phyloP scores from a whole-genome alignment of 495 filamentous ascomycete species.

The Neurospora sp. region DNA sequence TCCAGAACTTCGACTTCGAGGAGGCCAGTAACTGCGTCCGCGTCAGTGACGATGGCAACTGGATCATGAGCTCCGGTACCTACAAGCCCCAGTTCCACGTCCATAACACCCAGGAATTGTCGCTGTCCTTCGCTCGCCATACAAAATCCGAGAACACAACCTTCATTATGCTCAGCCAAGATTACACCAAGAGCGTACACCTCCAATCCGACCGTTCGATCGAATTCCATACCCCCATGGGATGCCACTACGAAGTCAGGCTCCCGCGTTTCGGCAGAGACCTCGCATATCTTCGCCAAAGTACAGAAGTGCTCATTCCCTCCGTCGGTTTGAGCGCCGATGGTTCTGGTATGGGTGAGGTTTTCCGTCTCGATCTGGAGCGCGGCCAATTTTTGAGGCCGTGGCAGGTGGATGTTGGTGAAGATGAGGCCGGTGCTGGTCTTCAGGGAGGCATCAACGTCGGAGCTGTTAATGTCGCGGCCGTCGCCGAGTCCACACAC shows the following conservation, averaged over 20 bases:
- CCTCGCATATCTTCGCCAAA: slow-evolving; percentile 72
- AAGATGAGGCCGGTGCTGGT: slow-evolving; percentile 60
- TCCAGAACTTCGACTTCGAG: slow-evolving; percentile 98
- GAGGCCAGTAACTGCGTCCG: slow-evolving; percentile 91
- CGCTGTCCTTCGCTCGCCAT: slow-evolving; percentile 85
- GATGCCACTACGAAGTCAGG: slow-evolving; percentile 77
- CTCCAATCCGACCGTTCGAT: slow-evolving; percentile 84
- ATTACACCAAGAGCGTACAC: slow-evolving; percentile 92
- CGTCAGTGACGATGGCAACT: slow-evolving; percentile 92
- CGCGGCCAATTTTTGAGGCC: slow-evolving; percentile 77
- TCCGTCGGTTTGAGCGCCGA: slow-evolving; percentile 78
- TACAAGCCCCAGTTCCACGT: slow-evolving; percentile 96
- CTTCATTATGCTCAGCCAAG: slow-evolving; percentile 81
- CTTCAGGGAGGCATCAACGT: slow-evolving; percentile 75
- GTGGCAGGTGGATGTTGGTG: slow-evolving; percentile 70
- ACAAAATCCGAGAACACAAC: slow-evolving; percentile 90
- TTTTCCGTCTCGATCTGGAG: slow-evolving; percentile 81
- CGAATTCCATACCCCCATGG: slow-evolving; percentile 87
- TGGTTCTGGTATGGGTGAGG: slow-evolving; percentile 64
- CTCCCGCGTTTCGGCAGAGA: slow-evolving; percentile 90
- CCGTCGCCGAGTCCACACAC: slow-evolving; percentile 83
- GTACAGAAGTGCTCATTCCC: slow-evolving; percentile 78
- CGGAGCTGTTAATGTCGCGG: slow-evolving; percentile 79
- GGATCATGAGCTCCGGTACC: slow-evolving; percentile 93
- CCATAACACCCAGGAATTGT: slow-evolving; percentile 86